A percentile compares a stretch with the other conserved stretches of the same genome.
Evolutionary conservation across 2,329 filamentous ascomycete species (phyloP).

Genomic region (Fusarium marasasianum): DNA sequence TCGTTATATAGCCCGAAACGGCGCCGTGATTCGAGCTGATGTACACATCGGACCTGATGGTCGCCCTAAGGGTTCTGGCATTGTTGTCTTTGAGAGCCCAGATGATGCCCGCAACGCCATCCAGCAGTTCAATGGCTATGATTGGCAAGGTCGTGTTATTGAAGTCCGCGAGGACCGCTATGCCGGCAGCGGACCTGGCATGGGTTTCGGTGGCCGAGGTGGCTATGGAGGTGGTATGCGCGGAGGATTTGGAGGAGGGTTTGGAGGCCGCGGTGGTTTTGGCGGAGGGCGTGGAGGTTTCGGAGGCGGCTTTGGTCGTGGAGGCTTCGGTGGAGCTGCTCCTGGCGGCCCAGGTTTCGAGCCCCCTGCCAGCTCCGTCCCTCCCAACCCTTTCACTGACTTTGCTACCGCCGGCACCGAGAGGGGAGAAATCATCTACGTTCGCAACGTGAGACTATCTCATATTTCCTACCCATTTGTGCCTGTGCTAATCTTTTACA

Average conservation of each 20-base stretch:
- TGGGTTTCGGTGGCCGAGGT: slow-evolving; percentile 66
- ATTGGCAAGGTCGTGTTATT: slow-evolving; percentile 93
- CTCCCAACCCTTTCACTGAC: slow-evolving; percentile 93
- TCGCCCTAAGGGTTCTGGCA: slow-evolving; percentile 94
- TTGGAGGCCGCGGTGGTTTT: slow-evolving; percentile 61
- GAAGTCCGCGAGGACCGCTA: slow-evolving; percentile 98
- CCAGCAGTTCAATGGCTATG: slow-evolving; percentile 97
- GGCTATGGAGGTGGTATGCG: slow-evolving; percentile 68
- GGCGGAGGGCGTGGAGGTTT: slow-evolving; percentile 55
- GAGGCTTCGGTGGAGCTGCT: slow-evolving; percentile 57
- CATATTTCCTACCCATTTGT: background rate
- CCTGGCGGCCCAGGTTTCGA: slow-evolving; percentile 55
- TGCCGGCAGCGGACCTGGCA: slow-evolving; percentile 69
- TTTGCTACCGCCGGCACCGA: slow-evolving; percentile 89
- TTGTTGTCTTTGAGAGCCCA: slow-evolving; percentile 93
- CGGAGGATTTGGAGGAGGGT: slow-evolving; percentile 67
- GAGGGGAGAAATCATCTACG: slow-evolving; percentile 85
- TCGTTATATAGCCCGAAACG: slow-evolving; percentile 61
- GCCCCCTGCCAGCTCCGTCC: slow-evolving; percentile 58
- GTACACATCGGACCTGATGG: slow-evolving; percentile 93
- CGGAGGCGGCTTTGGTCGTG: slow-evolving; percentile 56
- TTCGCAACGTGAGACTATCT: slow-evolving; percentile 83
- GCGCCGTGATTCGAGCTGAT: slow-evolving; percentile 90
- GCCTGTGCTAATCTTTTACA: slow-evolving; percentile 52
- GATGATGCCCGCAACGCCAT: slow-evolving; percentile 97